phyloP scores from a whole-genome alignment of 441 rosid genomes.

The Geranium incanum region DNA sequence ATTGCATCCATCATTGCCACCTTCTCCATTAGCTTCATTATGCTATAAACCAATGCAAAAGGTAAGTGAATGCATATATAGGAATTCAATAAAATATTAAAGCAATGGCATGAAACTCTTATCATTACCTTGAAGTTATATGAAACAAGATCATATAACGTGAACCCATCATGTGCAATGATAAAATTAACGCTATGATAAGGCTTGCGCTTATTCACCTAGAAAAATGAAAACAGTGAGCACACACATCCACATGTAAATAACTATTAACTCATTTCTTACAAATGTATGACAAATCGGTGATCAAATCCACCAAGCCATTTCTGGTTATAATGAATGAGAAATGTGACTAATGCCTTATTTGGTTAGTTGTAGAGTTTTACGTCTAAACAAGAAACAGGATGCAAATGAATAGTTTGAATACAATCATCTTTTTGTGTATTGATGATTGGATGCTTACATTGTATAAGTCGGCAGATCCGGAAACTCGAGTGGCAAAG shows the following conservation, averaged over 20 bases:
- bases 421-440: constrained; percentile 14
- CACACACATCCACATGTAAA: neutral
- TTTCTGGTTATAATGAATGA: neutral
- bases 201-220: constrained; percentile 87
- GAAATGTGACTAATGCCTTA: neutral
- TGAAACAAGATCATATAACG: constrained; percentile 74
- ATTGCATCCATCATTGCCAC: constrained; percentile 89
- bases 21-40: constrained; percentile 95
- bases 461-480: constrained; percentile 78
- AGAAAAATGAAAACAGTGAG: constrained; percentile 18
- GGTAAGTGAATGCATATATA: constrained; percentile 10
- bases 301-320: neutral
- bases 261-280: neutral
- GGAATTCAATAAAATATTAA: constrained; percentile 11
- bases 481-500: constrained; percentile 81
- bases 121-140: constrained; percentile 67
- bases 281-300: neutral
- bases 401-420: neutral
- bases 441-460: constrained; percentile 30
- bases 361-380: neutral
- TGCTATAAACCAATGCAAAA: constrained; percentile 43
- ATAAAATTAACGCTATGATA: constrained; percentile 78
- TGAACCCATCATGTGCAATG: constrained; percentile 92
- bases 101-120: constrained; percentile 11
- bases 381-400: neutral